These are phyloP conservation scores for Hypoxylon rubiginosum DNA, from an alignment of 2,329 filamentous ascomycete genomes.

Conservation along the genomic window DNA sequence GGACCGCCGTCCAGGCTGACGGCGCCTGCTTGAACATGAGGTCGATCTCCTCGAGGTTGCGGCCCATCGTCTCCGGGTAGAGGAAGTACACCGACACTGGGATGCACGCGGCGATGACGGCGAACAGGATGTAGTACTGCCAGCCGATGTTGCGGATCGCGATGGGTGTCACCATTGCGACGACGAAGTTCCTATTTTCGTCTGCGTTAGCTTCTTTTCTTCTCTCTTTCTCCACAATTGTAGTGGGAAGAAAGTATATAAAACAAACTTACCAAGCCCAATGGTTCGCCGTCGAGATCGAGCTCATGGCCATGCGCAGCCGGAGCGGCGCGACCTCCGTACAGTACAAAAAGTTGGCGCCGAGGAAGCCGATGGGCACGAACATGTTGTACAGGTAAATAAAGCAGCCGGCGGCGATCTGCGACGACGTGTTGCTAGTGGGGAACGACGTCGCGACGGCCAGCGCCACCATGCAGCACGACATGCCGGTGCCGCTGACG, in stretches of 20 bases:
- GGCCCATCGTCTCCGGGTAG: conserved; percentile 65
- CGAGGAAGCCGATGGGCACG: conserved; percentile 70
- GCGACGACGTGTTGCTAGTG: conserved; percentile 59
- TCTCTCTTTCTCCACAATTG: not conserved
- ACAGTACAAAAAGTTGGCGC: conserved; percentile 72
- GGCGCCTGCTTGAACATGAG: conserved; percentile 59
- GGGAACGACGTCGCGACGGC: conserved; percentile 65
- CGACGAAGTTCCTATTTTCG: conserved; percentile 57
- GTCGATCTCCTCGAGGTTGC: conserved; percentile 62
- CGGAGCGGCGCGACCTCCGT: conserved; percentile 68
- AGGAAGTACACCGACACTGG: conserved; percentile 60
- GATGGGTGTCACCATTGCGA: conserved; percentile 60
- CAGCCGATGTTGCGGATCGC: conserved; percentile 65
- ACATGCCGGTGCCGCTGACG: conserved; percentile 65
- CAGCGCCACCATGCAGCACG: conserved; percentile 66
- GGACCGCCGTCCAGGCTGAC: conserved; percentile 54
- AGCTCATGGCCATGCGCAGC: conserved; percentile 67
- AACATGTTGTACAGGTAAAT: conserved; percentile 73
- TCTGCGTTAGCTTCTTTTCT: not conserved
- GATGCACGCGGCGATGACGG: conserved; percentile 60
- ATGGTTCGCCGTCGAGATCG: conserved; percentile 67
- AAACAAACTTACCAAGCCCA: conserved; percentile 64
- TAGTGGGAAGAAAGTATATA: too few relatives aligned
- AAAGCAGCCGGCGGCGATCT: conserved; percentile 67
- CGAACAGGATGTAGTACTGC: conserved; percentile 65